Conservation (phyloP, 441 rosid species). For the Erodium chrysanthum region DNA sequence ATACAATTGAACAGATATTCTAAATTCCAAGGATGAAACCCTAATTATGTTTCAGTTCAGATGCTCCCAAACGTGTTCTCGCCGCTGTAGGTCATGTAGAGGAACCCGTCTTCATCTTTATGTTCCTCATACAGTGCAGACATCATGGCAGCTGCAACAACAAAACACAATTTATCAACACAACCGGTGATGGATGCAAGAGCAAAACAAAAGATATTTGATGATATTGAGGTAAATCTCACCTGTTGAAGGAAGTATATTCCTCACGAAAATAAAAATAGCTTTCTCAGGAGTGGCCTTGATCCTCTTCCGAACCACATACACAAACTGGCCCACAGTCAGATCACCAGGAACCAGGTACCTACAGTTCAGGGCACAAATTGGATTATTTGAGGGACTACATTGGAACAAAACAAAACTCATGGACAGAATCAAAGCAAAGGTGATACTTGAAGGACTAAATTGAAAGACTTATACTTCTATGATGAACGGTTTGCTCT, state of each 20-base stretch:
- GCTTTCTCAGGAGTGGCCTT: background rate
- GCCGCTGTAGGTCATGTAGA: slow-evolving; percentile 94
- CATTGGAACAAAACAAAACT: too few species aligned
- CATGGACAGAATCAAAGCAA: too few species aligned
- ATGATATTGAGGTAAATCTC: background rate
- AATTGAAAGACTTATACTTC: too few species aligned
- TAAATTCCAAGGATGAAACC: background rate
- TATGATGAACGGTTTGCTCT: too few species aligned
- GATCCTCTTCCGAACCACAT: background rate
- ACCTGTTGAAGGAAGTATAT: background rate
- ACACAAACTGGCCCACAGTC: background rate
- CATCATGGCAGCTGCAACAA: slow-evolving; percentile 69
- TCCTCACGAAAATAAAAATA: background rate
- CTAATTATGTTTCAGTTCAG: slow-evolving; percentile 26
- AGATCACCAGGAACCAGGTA: background rate
- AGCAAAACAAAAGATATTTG: background rate
- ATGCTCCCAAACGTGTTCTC: slow-evolving; percentile 80
- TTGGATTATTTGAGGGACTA: too few species aligned
- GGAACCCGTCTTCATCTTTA: slow-evolving; percentile 93
- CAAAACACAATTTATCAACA: background rate
- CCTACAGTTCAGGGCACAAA: background rate
- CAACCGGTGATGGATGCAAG: background rate
- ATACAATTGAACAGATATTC: background rate
- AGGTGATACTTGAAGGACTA: too few species aligned
- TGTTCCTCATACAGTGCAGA: slow-evolving; percentile 90